Evolutionary conservation across 208 protist genomes (phyloP), one percentile per base, ranked within the genome.

Genomic region (Trypanosoma congolense): DNA sequence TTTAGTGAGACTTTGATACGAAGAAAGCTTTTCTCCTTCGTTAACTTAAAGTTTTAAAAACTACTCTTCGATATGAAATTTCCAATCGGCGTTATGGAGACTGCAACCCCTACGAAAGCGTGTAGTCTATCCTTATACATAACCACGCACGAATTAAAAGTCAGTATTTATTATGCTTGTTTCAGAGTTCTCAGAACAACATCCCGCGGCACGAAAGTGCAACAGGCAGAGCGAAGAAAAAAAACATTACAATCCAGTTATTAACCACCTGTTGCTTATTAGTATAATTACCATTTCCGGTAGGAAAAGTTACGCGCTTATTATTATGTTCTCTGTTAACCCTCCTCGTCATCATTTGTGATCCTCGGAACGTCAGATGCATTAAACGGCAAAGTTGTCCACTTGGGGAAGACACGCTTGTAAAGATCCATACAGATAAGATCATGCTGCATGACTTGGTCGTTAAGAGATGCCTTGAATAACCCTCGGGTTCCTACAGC

Each of bases 351-450:
- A 19, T 81, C 67, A 44, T 81, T 68, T 18, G 65, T 63, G 3
- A 29, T 55, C 2, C 48, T 61, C n/a, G 50, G 41, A 18, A 77
- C 58, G 35, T 91, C 83, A n/a, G 65, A 70, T 9, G 83, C 69
- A 46, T 64, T 82, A 53, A 90, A 94, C 24, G 87, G 71, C 10
- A 91, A 73, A 0, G 87, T 94, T 25, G 83, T 91, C 83, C 87
- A 94, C 61, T 90, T 90, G 0, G 97, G 97, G 62, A 92, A 98
- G 10, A 97, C 92, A 35, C 97, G 85, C 73, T 98, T 98, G 78
- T 97, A 99, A 12, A 99, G 74, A 61, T 87, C 93, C 95, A 99
- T 98, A 69, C 95, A 98, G 26, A 99, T 79, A 29, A 97, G 92
- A 80, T 99, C 97, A 56, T 97, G 81, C 70, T 92, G 83, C 80